Conservation (phyloP, 257 asterid genomes). For the Capsicum pubescens region DNA sequence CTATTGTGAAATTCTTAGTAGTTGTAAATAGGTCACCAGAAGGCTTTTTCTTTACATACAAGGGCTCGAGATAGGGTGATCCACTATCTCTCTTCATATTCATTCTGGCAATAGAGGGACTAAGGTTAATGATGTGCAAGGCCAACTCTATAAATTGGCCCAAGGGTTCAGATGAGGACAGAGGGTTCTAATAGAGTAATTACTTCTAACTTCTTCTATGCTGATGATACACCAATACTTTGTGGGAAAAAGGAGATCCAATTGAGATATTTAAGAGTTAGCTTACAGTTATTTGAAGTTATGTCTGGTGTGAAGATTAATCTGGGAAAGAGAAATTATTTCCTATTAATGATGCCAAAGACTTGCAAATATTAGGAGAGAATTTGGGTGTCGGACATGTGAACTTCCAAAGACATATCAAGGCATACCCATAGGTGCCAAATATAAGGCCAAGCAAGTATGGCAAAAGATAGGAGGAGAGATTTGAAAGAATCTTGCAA, state of each 20-base stretch:
- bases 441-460: not conserved
- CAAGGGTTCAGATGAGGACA: not conserved
- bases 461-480: not conserved
- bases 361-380: not conserved
- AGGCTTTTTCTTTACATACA: not conserved
- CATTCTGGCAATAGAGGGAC: not conserved
- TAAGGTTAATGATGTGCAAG: not conserved
- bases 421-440: conserved; percentile 3
- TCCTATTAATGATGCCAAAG: not conserved
- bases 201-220: not conserved
- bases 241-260: not conserved
- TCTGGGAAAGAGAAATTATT: not conserved
- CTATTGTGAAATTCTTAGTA: not conserved
- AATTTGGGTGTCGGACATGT: not conserved
- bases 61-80: conserved; percentile 4
- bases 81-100: not conserved
- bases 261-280: conserved; percentile 1
- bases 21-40: not conserved
- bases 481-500: conserved; percentile 8
- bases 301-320: not conserved
- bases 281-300: conserved; percentile 10
- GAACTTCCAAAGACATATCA: not conserved
- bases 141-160: conserved; percentile 2
- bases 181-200: not conserved
- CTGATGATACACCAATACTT: not conserved